These are phyloP conservation scores for Talaromyces sp. DNA, from an alignment of 2,329 filamentous ascomycete genomes.

Conservation along the genomic window DNA sequence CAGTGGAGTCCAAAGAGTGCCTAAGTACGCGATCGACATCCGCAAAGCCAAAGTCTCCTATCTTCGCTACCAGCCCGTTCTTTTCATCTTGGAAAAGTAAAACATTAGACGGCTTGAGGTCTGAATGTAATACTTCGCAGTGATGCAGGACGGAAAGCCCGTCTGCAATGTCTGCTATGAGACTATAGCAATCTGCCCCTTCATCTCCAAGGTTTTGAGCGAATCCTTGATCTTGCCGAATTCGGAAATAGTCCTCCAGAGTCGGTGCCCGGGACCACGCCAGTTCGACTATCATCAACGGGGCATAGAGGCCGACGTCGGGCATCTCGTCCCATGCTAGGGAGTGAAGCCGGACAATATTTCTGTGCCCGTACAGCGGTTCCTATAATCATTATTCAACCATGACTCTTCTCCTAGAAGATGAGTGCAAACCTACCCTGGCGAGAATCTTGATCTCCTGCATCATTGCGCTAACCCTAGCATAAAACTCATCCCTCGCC, in stretches of 20 bases:
- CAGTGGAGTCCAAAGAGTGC: background rate
- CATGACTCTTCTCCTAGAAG: background rate
- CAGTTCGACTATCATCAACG: background rate
- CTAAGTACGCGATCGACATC: background rate
- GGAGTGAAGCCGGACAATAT: background rate
- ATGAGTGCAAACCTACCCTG: background rate
- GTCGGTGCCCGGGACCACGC: background rate
- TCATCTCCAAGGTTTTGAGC: background rate
- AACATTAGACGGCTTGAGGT: background rate
- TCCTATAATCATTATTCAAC: background rate
- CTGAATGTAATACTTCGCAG: conserved; percentile 2
- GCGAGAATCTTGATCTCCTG: conserved; percentile 4
- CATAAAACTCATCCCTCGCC: conserved; percentile 6
- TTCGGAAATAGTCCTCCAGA: background rate
- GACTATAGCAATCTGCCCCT: background rate
- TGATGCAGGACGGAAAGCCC: background rate
- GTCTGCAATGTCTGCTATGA: conserved; percentile 8
- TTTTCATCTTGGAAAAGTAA: background rate
- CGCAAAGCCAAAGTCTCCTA: background rate
- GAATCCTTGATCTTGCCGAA: background rate
- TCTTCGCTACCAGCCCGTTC: background rate
- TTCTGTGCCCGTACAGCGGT: background rate
- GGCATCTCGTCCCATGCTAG: conserved; percentile 4
- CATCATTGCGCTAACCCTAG: background rate
- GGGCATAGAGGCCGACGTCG: background rate